Evolutionary conservation across 192 early-diverging fungal species (phyloP).

Genomic region (Backusella liffmaniae): DNA sequence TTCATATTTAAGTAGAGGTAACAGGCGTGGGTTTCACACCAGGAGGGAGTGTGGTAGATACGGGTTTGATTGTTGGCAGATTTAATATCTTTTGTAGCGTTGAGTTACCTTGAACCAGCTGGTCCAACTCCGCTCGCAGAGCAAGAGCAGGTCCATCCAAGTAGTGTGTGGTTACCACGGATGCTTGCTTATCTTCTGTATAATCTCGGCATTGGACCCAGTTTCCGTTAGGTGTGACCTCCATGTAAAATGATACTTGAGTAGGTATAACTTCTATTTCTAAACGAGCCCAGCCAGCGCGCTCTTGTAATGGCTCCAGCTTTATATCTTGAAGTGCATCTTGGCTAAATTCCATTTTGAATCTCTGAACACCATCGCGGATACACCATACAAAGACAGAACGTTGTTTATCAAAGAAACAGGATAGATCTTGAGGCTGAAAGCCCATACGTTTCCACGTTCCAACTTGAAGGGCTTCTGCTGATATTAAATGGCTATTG

Average conservation of each 20-base stretch:
- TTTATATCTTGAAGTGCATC: slow-evolving; percentile 50
- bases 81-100: background rate
- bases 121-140: slow-evolving; percentile 16
- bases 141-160: slow-evolving; percentile 42
- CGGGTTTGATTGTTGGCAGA: background rate
- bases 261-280: slow-evolving; percentile 24
- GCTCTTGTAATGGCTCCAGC: slow-evolving; percentile 32
- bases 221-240: slow-evolving; percentile 12
- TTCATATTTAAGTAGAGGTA: background rate
- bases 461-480: slow-evolving; percentile 58
- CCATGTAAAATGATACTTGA: slow-evolving; percentile 49
- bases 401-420: slow-evolving; percentile 47
- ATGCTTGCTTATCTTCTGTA: slow-evolving; percentile 61
- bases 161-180: slow-evolving; percentile 40
- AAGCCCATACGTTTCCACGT: slow-evolving; percentile 63
- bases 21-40: background rate
- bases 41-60: background rate
- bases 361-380: slow-evolving; percentile 48
- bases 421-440: slow-evolving; percentile 49
- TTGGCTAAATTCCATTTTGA: slow-evolving; percentile 43
- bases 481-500: slow-evolving; percentile 31
- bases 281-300: slow-evolving; percentile 34
- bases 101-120: background rate
- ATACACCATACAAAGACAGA: slow-evolving; percentile 58
- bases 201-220: slow-evolving; percentile 66